phyloP scores from a whole-genome alignment of 2,329 filamentous ascomycete genomes.

The Tolypocladium ovalisporum region DNA sequence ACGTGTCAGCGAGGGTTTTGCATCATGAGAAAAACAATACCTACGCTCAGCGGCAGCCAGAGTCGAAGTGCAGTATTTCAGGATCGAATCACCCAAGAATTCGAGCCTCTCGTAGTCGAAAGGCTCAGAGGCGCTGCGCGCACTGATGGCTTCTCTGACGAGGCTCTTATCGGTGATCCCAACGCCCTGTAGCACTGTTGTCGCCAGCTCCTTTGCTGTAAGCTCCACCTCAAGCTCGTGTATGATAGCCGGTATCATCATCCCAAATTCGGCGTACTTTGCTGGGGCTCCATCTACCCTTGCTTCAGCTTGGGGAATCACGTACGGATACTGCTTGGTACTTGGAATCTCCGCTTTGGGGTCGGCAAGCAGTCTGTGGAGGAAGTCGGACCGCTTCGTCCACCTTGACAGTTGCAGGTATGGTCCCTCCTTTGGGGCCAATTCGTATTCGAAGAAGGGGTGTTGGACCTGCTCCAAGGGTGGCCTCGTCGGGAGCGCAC shows the following conservation, averaged over 20 bases:
- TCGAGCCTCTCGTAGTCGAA: slow-evolving; percentile 76
- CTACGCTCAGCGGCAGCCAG: slow-evolving; percentile 47
- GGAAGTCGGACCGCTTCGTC: slow-evolving; percentile 47
- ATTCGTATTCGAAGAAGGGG: slow-evolving; percentile 22
- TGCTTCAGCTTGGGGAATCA: slow-evolving; percentile 37
- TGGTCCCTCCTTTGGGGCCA: slow-evolving; percentile 30
- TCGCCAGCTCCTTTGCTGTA: slow-evolving; percentile 47
- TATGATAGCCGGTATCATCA: slow-evolving; percentile 63
- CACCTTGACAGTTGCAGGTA: slow-evolving; percentile 39
- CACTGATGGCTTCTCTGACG: slow-evolving; percentile 59
- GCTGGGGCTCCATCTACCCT: slow-evolving; percentile 36
- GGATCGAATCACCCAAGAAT: slow-evolving; percentile 73
- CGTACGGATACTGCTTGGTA: slow-evolving; percentile 29
- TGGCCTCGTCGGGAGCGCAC: slow-evolving; percentile 33
- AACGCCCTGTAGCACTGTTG: slow-evolving; percentile 25
- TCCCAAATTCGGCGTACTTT: slow-evolving; percentile 35
- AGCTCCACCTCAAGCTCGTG: slow-evolving; percentile 57
- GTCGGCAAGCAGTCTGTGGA: slow-evolving; percentile 28
- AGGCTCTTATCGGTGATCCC: slow-evolving; percentile 41
- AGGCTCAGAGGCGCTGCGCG: slow-evolving; percentile 46
- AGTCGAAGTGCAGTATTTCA: slow-evolving; percentile 64
- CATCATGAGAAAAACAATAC: slow-evolving; percentile 11
- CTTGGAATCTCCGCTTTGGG: slow-evolving; percentile 11
- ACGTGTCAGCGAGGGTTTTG: slow-evolving; percentile 5
- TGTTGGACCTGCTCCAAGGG: slow-evolving; percentile 24